A percentile compares a stretch with the other conserved stretches of the same genome.
phyloP scores from a whole-genome alignment of 106 monocot genomes.

The Gastrodia elata region DNA sequence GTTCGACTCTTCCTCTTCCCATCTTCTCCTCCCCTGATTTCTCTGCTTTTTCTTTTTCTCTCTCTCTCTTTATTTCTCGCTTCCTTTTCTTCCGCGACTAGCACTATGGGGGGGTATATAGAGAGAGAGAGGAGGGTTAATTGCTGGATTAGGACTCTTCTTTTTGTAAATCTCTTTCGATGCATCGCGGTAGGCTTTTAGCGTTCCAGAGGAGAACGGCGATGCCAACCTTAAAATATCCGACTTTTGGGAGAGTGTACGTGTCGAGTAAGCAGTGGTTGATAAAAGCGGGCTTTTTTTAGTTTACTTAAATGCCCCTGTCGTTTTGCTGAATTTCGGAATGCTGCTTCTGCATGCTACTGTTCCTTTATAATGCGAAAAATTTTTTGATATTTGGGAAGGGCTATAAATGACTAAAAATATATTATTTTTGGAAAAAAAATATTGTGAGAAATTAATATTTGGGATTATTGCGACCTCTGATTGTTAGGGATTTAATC shows the following conservation, averaged over 20 bases:
- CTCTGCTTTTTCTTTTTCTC: no score
- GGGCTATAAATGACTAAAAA: neutral
- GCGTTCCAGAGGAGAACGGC: neutral
- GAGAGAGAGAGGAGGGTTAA: neutral
- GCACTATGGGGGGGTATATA: neutral
- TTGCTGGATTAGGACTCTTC: neutral
- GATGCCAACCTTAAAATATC: neutral
- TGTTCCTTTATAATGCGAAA: neutral
- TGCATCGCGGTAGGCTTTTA: neutral
- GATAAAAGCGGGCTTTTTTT: neutral
- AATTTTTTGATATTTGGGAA: neutral
- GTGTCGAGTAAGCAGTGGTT: neutral
- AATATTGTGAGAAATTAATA: no score
- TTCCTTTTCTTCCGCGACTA: neutral
- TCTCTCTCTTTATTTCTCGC: neutral
- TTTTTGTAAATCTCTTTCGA: neutral
- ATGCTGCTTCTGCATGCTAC: neutral
- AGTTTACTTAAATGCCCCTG: neutral
- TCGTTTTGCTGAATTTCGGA: neutral
- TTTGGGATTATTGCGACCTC: no score
- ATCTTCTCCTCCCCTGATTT: neutral
- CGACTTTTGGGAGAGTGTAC: neutral
- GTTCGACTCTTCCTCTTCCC: constrained; percentile 8
- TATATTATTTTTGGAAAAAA: no score
- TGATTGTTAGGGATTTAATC: no score